Percentiles rank a stretch among this genome's conserved stretches.
Evolutionary conservation across 306 rosid species (phyloP).

Genomic region (Cucurbita pepo): DNA sequence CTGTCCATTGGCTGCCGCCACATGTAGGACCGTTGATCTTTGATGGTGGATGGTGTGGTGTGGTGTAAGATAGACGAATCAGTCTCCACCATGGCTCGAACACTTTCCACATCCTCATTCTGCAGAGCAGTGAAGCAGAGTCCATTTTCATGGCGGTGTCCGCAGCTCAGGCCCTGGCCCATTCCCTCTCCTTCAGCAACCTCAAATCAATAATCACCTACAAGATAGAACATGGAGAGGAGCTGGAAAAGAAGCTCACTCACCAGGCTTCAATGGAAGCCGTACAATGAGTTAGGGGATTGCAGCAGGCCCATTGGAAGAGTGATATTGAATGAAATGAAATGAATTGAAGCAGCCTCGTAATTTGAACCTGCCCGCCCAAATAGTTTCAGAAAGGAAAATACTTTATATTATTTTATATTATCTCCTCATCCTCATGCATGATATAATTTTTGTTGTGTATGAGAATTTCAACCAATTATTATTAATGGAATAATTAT

Average conservation of each 20-base stretch:
- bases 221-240: constrained; percentile 10
- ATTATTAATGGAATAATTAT: neutral
- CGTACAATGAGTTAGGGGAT: neutral
- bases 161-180: constrained; percentile 71
- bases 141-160: constrained; percentile 19
- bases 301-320: neutral
- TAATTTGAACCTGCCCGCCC: constrained; percentile 15
- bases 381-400: too few relatives aligned
- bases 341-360: constrained; percentile 15
- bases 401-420: neutral
- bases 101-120: constrained; percentile 41
- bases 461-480: neutral
- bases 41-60: constrained; percentile 19
- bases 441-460: neutral
- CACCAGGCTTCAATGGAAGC: constrained; percentile 24
- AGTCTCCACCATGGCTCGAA: constrained; percentile 26
- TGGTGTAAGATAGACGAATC: constrained; percentile 31
- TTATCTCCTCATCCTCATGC: neutral
- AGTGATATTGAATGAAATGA: constrained; percentile 10
- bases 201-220: neutral
- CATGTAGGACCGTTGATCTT: constrained; percentile 42
- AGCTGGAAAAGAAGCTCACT: constrained; percentile 3
- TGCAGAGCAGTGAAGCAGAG: constrained; percentile 37
- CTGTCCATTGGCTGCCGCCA: constrained; percentile 63
- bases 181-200: constrained; percentile 3